Evolutionary conservation across 352 stramenopile species (phyloP), one percentile per base, ranked within the genome.

Genomic region (Globisporangium splendens): DNA sequence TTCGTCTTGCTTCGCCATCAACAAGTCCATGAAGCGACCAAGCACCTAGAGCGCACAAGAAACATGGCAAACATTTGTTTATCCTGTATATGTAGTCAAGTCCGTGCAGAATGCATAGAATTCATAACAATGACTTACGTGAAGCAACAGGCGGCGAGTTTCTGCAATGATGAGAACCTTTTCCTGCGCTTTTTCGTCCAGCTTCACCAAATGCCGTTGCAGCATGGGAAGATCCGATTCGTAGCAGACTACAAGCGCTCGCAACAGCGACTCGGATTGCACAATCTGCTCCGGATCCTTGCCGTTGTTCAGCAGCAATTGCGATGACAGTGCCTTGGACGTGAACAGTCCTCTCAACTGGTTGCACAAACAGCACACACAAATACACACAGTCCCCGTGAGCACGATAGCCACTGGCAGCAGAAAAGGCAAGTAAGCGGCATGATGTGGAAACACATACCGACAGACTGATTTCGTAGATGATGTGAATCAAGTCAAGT

Each of bases 211-310:
- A 15, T 77, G 69, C 2, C 66, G 63, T 52, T 91, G 77, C 21
- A 91, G 44, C 3, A 41, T 33, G 1, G 78, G 76, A 21, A 92
- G 31, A 38, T 79, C 75, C 8, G 50, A 59, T 51, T 93, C 81
- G 61, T 91, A 91, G 57, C 74, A 84, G 18, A 74, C 62, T 17
- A 80, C 54, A 2, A 93, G 65, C 0, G 64, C 59, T n/a, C 66
- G 72, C 22, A 87, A n/a, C 12, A 93, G 46, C 13, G 79, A 75
- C 0, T 76, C 51, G 3, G 61, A 42, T 5, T 66, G 63, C 11
- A 70, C 43, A 10, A 43, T 31, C 47, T 73, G 28, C 56, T 78
- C 70, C 7, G 70, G 20, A 2, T 70, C 62, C 17, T 70, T 50
- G 41, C 50, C 69, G n/a, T 53, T 54, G 17, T 69, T 60, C 7